Evolutionary conservation across 495 filamentous ascomycete genomes (phyloP), one percentile per base, ranked within the genome.

Genomic region (Darksidea phi): DNA sequence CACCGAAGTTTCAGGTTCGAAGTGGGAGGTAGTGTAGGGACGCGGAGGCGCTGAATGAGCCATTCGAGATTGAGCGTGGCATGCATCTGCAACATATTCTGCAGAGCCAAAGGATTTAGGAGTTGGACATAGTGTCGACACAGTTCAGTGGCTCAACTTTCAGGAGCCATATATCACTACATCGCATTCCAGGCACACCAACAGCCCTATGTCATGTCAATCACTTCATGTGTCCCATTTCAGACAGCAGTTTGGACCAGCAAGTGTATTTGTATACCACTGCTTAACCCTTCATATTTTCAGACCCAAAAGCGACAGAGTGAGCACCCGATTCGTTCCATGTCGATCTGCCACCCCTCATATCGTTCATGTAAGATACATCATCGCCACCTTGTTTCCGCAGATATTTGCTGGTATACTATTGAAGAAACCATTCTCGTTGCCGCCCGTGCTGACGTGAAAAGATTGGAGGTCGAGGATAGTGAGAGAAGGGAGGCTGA

Each of bases 1-100:
- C 55, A 26, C 65, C 68, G 20, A 71, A 68, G 55, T 63, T 63
- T 25, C 59, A 63, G 51, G 59, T 67, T n/a, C 52, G 47, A 46
- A 50, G 43, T 24, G 50, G 26, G 23, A 42, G 36, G 41, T 38
- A 55, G 34, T 20, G 23, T 32, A 32, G 28, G 28, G 28, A 32
- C 28, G 28, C 10, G 37, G 5, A 26, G 10, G 42, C 0, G 42
- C 23, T n/a, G n/a, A n/a, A n/a, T n/a, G n/a, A n/a, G n/a, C n/a
- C n/a, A n/a, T n/a, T n/a, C n/a, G n/a, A n/a, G n/a, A n/a, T n/a
- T 32, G 28, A 4, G 28, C 4, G 15, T 21, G 4, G 15, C 13
- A 45, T 45, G 41, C 28, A 32, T 32, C 28, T 32, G 4, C 28
- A 32, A 32, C 10, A 32, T 32, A n/a, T n/a, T n/a, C n/a, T n/a